Conservation (phyloP, 345 rosid genomes). For the Barbarea vulgaris region DNA sequence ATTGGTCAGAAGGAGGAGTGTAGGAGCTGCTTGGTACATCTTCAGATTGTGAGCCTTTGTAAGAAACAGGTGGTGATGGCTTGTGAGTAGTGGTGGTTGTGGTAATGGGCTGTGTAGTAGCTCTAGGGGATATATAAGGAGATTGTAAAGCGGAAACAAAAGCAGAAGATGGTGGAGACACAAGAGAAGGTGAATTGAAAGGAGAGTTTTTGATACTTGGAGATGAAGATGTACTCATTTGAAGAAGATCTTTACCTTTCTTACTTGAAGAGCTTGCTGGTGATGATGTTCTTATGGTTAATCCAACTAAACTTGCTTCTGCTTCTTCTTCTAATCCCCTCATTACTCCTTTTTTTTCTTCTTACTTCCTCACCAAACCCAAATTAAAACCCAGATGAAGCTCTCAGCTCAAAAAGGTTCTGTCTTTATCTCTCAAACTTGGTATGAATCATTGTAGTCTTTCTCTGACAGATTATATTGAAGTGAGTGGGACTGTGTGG, state of each 20-base stretch:
- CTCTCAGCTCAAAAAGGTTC: conserved; percentile 35
- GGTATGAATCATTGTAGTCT: conserved; percentile 39
- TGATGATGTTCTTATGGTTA: conserved; percentile 61
- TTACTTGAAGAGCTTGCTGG: conserved; percentile 45
- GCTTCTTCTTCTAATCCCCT: conserved; percentile 40
- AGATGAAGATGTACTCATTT: conserved; percentile 36
- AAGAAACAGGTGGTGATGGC: conserved; percentile 50
- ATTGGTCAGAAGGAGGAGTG: conserved; percentile 88
- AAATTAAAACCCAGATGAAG: conserved; percentile 18
- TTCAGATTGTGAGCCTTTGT: conserved; percentile 63
- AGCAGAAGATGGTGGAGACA: conserved; percentile 92
- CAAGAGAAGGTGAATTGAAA: conserved; percentile 72
- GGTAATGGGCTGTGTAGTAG: conserved; percentile 34
- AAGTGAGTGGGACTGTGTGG: conserved; percentile 51
- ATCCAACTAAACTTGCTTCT: conserved; percentile 49
- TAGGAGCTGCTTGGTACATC: conserved; percentile 91
- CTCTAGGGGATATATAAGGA: conserved; percentile 92
- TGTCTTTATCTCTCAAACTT: conserved; percentile 37
- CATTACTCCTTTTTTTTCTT: conserved; percentile 10
- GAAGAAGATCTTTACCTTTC: conserved; percentile 44
- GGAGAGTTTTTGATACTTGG: conserved; percentile 57
- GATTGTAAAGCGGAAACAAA: conserved; percentile 94
- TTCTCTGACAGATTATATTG: conserved; percentile 48
- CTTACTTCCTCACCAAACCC: conserved; percentile 19
- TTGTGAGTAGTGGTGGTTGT: conserved; percentile 45